These are phyloP conservation scores for Populus deltoides DNA, from an alignment of 345 rosid species.

Conservation along the genomic window DNA sequence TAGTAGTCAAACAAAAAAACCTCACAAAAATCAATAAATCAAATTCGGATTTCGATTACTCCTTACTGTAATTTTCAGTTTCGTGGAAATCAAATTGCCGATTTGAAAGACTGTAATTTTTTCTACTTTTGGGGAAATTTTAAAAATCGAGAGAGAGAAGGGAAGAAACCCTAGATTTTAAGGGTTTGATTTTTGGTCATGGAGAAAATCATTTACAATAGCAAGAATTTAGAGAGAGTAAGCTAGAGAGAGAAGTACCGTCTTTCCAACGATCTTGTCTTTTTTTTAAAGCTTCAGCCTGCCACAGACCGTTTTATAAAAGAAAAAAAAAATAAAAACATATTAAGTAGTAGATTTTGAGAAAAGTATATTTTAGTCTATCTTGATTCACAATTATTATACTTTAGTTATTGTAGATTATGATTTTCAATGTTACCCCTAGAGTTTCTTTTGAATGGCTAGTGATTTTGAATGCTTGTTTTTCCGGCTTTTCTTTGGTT, in stretches of 20 bases:
- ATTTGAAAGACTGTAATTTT: background rate
- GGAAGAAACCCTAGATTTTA: slow-evolving; percentile 20
- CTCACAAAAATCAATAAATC: background rate
- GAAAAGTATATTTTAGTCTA: background rate
- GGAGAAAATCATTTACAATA: background rate
- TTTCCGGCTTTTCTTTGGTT: background rate
- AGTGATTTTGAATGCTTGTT: background rate
- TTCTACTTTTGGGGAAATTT: background rate
- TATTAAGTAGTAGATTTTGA: background rate
- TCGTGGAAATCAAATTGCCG: background rate
- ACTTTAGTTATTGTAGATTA: background rate
- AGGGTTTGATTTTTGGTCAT: slow-evolving; percentile 5
- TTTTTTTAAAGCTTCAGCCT: slow-evolving; percentile 13
- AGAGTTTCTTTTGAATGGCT: background rate
- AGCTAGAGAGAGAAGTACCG: slow-evolving; percentile 8
- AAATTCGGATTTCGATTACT: background rate
- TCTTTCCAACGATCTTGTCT: slow-evolving; percentile 25
- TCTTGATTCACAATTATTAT: background rate
- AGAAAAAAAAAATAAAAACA: background rate
- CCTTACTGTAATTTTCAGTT: background rate
- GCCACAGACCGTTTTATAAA: slow-evolving; percentile 33
- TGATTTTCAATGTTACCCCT: background rate
- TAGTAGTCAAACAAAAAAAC: background rate
- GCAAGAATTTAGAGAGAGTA: background rate
- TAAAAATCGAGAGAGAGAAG: background rate